Conservation (phyloP, 441 rosid species). For the Gossypium schwendimanii region DNA sequence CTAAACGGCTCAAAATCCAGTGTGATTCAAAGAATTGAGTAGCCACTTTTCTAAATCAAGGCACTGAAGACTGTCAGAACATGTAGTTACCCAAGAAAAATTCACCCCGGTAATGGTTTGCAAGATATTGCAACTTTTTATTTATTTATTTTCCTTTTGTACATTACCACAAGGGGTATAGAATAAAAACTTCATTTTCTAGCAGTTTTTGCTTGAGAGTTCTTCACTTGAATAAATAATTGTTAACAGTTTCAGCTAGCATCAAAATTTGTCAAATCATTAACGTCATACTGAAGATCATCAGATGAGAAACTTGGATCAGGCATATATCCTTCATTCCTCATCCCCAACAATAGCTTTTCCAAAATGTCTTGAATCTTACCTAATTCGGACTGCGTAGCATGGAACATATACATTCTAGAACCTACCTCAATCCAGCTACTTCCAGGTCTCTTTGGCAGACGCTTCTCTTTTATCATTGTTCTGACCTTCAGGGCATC, state of each 20-base stretch:
- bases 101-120: background rate
- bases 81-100: background rate
- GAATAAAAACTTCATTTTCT: background rate
- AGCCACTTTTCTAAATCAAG: background rate
- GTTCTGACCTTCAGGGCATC: conserved; percentile 22
- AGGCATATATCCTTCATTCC: conserved; percentile 19
- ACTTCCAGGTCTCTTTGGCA: conserved; percentile 26
- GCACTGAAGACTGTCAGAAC: background rate
- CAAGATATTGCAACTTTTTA: background rate
- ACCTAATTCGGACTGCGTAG: conserved; percentile 17
- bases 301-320: conserved; percentile 16
- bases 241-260: conserved; percentile 2
- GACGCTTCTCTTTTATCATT: conserved; percentile 21
- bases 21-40: background rate
- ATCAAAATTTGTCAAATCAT: conserved; percentile 9
- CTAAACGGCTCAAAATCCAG: too few relatives aligned
- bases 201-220: background rate
- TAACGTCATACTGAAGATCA: conserved; percentile 9
- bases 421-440: conserved; percentile 32
- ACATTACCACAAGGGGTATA: background rate
- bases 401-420: conserved; percentile 21
- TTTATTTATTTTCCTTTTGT: background rate
- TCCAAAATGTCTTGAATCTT: conserved; percentile 19
- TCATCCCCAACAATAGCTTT: conserved; percentile 21
- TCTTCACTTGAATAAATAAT: background rate